These are phyloP conservation scores for Aspergillus kassunensis DNA, from an alignment of 495 filamentous ascomycete species.

Conservation along the genomic window DNA sequence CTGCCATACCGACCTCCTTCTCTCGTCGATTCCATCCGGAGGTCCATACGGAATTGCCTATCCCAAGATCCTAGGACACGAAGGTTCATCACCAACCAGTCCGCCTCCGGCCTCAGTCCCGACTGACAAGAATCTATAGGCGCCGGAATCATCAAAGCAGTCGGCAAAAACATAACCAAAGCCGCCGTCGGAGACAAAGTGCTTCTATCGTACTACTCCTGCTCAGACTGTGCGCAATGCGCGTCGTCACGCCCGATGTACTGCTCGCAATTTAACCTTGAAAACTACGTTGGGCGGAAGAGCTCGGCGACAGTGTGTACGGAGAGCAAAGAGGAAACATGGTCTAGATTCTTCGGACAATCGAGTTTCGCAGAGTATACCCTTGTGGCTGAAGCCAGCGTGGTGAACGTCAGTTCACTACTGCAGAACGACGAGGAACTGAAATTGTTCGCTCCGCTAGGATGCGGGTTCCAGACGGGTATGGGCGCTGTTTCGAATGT, in stretches of 20 bases:
- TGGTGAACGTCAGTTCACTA: constrained; percentile 25
- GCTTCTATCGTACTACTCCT: constrained; percentile 41
- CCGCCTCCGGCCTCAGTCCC: not conserved
- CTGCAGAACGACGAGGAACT: constrained; percentile 25
- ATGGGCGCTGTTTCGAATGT: constrained; percentile 32
- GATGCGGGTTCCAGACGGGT: constrained; percentile 44
- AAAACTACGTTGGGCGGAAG: constrained; percentile 31
- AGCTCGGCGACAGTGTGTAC: not conserved
- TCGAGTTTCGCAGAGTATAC: constrained; percentile 33
- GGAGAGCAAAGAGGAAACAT: not conserved
- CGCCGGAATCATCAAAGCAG: constrained; percentile 35
- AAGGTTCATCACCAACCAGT: constrained; percentile 14
- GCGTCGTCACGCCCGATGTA: constrained; percentile 16
- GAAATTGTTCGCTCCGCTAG: constrained; percentile 35
- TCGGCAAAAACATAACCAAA: constrained; percentile 35
- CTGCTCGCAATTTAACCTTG: constrained; percentile 26
- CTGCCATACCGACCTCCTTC: constrained; percentile 38
- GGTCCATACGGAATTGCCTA: constrained; percentile 13
- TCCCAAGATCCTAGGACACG: constrained; percentile 24
- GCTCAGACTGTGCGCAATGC: constrained; percentile 27
- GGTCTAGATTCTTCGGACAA: constrained; percentile 37
- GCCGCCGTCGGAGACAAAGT: constrained; percentile 43
- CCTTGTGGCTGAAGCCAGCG: constrained; percentile 17
- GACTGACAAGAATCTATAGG: constrained; percentile 14
- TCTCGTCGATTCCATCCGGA: constrained; percentile 7